Percentiles rank a stretch among this genome's conserved stretches.
These are phyloP conservation scores for Puya raimondii DNA, from an alignment of 176 grass and related monocot species.

Conservation along the genomic window DNA sequence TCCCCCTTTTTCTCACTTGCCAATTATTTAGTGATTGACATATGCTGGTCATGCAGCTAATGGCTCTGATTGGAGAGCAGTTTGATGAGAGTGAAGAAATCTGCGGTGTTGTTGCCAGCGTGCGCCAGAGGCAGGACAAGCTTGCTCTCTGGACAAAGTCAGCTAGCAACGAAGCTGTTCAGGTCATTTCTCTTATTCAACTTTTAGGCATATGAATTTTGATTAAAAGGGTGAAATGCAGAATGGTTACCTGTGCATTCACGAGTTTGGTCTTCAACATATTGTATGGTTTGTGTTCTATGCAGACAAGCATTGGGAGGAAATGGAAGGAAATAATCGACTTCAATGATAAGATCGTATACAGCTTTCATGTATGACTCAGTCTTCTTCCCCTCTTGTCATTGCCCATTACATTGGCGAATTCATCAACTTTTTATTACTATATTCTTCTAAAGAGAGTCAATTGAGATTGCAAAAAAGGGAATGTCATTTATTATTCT, in stretches of 20 bases:
- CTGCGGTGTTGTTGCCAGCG: slow-evolving; percentile 92
- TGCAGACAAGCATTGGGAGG: slow-evolving; percentile 86
- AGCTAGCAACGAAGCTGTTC: slow-evolving; percentile 98
- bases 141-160: slow-evolving; percentile 90
- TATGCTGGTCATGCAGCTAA: slow-evolving; percentile 45
- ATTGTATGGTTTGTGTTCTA: slow-evolving; percentile 7
- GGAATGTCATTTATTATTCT: neutral
- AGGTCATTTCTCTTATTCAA: slow-evolving; percentile 44
- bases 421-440: neutral
- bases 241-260: neutral
- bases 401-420: neutral
- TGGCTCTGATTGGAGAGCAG: slow-evolving; percentile 96
- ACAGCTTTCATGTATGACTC: slow-evolving; percentile 78
- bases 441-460: neutral
- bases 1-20: neutral
- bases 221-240: neutral
- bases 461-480: neutral
- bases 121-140: slow-evolving; percentile 78
- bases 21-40: neutral
- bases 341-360: slow-evolving; percentile 83
- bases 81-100: slow-evolving; percentile 94
- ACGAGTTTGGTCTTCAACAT: neutral
- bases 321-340: slow-evolving; percentile 98
- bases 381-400: slow-evolving; percentile 13
- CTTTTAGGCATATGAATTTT: neutral